Conservation (phyloP, 2,329 filamentous ascomycete species). For the Raffaelea ambrosiae region DNA sequence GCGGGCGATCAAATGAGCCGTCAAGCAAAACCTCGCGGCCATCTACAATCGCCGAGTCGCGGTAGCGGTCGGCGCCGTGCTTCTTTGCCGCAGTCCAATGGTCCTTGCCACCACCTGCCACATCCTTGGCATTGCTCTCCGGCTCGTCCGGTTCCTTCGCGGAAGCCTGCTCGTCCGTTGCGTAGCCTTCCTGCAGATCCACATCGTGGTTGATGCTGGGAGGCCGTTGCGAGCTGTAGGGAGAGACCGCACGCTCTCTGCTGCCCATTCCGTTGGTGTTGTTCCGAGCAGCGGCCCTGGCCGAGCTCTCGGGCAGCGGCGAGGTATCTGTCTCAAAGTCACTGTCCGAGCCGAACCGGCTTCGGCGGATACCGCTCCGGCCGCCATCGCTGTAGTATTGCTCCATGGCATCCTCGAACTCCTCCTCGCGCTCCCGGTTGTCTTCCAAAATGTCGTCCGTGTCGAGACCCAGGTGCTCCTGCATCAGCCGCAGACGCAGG, state of each 20-base stretch:
- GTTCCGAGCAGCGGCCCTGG: not conserved
- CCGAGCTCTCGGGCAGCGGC: conserved; percentile 14
- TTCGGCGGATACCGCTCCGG: too few species aligned
- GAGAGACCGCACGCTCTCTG: not conserved
- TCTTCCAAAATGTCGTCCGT: conserved; percentile 85
- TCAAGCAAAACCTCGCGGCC: conserved; percentile 65
- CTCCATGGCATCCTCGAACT: conserved; percentile 52
- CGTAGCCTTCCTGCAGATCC: conserved; percentile 41
- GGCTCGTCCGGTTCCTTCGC: conserved; percentile 35
- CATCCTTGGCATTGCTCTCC: conserved; percentile 59
- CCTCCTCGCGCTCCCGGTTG: conserved; percentile 51
- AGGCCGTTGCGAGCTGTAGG: conserved; percentile 28
- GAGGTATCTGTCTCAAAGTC: conserved; percentile 15
- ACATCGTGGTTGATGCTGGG: conserved; percentile 71
- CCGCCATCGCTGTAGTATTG: conserved; percentile 51
- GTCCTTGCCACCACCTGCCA: conserved; percentile 70
- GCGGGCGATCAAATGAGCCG: conserved; percentile 29
- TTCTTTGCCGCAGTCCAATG: conserved; percentile 60
- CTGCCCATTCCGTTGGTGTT: not conserved
- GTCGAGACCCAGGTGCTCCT: conserved; percentile 92
- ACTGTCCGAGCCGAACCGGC: not conserved
- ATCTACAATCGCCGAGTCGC: conserved; percentile 62
- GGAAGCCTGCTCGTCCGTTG: conserved; percentile 31
- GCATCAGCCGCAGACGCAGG: conserved; percentile 86
- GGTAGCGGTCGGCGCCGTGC: conserved; percentile 51